These are phyloP conservation scores for Drosera spatulata DNA, from an alignment of 179 eudicot species.

Conservation along the genomic window DNA sequence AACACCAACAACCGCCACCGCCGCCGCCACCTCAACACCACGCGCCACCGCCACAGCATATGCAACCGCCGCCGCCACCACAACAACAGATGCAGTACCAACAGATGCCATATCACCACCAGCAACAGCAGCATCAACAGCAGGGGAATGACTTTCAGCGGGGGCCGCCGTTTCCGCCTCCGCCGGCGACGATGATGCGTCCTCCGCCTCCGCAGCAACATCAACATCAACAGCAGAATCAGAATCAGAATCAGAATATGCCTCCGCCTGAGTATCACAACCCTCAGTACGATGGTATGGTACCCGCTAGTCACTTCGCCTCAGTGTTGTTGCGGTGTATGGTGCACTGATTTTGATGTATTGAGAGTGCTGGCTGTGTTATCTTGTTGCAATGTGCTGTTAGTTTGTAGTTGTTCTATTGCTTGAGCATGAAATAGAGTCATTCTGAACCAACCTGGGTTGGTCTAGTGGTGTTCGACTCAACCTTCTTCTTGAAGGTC, in stretches of 20 bases:
- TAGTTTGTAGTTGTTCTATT: too few relatives aligned
- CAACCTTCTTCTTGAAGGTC: too few relatives aligned
- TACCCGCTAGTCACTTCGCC: too few relatives aligned
- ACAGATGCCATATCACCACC: conserved; percentile 14
- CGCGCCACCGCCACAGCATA: conserved; percentile 29
- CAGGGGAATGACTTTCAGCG: conserved; percentile 44
- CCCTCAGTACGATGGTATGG: background rate
- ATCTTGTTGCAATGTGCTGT: too few relatives aligned
- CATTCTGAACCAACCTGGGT: too few relatives aligned
- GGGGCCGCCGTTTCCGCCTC: conserved; percentile 38
- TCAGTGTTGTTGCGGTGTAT: too few relatives aligned
- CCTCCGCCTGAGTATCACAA: conserved; percentile 39
- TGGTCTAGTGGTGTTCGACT: too few relatives aligned
- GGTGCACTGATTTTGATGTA: too few relatives aligned
- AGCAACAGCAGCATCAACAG: conserved; percentile 17
- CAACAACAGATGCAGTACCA: conserved; percentile 9
- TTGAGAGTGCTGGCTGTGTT: too few relatives aligned
- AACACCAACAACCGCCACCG: conserved; percentile 21
- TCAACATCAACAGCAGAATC: too few relatives aligned
- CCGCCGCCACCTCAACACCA: conserved; percentile 14
- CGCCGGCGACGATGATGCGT: conserved; percentile 63
- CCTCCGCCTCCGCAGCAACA: background rate
- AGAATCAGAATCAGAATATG: too few relatives aligned
- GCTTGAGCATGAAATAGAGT: too few relatives aligned
- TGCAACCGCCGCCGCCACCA: conserved; percentile 21